These are phyloP conservation scores for Emergomyces orientalis DNA, from an alignment of 2,329 filamentous ascomycete species.

Conservation along the genomic window DNA sequence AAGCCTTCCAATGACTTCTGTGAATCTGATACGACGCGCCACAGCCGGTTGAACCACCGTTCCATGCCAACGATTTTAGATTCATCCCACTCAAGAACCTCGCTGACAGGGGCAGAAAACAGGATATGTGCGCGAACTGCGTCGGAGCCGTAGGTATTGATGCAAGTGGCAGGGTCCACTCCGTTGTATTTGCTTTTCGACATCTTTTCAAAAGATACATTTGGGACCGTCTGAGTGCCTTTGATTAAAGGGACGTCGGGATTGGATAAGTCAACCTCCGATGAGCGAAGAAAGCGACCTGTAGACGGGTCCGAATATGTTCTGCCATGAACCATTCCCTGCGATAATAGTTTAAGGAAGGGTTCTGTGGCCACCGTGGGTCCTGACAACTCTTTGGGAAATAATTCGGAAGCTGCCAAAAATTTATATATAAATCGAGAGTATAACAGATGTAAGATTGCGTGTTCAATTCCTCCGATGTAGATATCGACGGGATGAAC, in stretches of 20 bases:
- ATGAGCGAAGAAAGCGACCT: conserved; percentile 65
- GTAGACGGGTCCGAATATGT: conserved; percentile 67
- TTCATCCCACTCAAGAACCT: conserved; percentile 82
- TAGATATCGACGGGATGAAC: conserved; percentile 76
- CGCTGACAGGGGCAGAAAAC: conserved; percentile 75
- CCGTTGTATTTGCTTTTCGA: conserved; percentile 92
- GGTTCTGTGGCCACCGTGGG: conserved; percentile 52
- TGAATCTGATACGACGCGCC: conserved; percentile 46
- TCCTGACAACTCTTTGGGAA: conserved; percentile 23
- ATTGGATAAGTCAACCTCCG: conserved; percentile 59
- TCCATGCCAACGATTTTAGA: conserved; percentile 70
- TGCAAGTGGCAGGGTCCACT: conserved; percentile 67
- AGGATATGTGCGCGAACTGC: conserved; percentile 77
- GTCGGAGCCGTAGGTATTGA: conserved; percentile 69
- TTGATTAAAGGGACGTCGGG: conserved; percentile 51
- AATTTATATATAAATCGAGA: conserved; percentile 88
- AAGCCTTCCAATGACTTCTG: conserved; percentile 20
- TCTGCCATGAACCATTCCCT: conserved; percentile 88
- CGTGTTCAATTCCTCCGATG: conserved; percentile 81
- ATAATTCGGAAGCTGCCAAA: conserved; percentile 46
- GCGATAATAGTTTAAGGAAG: conserved; percentile 71
- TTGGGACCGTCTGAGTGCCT: conserved; percentile 50
- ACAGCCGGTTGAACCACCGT: conserved; percentile 64
- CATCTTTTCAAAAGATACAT: conserved; percentile 77
- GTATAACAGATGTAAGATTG: conserved; percentile 81